These are phyloP conservation scores for Ceratocystis alfenasii DNA, from an alignment of 2,329 filamentous ascomycete species.

Conservation along the genomic window DNA sequence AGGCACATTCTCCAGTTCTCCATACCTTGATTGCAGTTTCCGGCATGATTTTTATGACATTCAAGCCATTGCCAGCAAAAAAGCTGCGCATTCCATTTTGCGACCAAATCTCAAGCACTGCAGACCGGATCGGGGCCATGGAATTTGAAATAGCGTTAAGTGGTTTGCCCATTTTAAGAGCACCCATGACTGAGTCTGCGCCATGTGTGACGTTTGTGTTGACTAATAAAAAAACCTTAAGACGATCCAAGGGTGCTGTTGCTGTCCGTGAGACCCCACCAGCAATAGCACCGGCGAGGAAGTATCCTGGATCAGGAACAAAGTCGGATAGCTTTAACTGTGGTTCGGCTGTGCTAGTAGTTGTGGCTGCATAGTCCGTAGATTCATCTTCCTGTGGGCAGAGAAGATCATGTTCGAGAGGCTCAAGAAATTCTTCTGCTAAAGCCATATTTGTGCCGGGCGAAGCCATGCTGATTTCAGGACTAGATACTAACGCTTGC, in stretches of 20 bases:
- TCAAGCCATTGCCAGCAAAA: conserved; percentile 76
- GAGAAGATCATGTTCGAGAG: neutral
- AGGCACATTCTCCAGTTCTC: neutral
- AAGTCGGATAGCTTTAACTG: conserved; percentile 47
- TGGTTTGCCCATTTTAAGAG: conserved; percentile 58
- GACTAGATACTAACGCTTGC: neutral
- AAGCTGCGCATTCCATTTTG: conserved; percentile 16
- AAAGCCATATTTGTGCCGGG: neutral
- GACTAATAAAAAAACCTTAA: conserved; percentile 95
- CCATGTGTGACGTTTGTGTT: conserved; percentile 47
- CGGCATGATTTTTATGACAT: conserved; percentile 96
- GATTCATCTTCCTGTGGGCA: neutral
- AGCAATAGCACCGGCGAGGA: conserved; percentile 85
- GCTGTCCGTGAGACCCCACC: conserved; percentile 90
- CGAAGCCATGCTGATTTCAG: neutral
- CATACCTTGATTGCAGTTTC: conserved; percentile 80
- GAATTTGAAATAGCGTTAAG: conserved; percentile 53
- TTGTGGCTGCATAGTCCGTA: conserved; percentile 7
- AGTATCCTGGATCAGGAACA: conserved; percentile 89
- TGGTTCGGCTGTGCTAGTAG: conserved; percentile 14
- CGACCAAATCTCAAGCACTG: conserved; percentile 13
- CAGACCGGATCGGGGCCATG: conserved; percentile 66
- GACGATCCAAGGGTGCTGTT: conserved; percentile 87
- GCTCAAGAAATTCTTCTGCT: conserved; percentile 8
- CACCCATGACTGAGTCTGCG: conserved; percentile 46